These are phyloP conservation scores for Colletotrichum camelliae DNA, from an alignment of 2,329 filamentous ascomycete genomes.

Conservation along the genomic window DNA sequence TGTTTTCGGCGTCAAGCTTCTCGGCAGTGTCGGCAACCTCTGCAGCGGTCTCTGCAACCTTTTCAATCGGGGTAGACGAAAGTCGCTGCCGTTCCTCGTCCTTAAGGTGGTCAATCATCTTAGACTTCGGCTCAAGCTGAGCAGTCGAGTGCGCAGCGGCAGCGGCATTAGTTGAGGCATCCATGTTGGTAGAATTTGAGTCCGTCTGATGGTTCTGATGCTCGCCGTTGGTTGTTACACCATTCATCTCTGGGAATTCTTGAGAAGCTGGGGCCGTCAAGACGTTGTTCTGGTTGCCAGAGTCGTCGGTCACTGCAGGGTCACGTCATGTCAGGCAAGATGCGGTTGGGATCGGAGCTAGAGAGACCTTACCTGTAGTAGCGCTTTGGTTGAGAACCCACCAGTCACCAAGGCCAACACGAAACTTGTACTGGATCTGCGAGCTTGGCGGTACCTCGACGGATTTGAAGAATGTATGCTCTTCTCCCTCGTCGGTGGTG, in stretches of 20 bases:
- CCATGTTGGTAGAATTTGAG: not conserved
- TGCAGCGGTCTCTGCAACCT: conserved; percentile 46
- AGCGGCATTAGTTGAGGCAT: not conserved
- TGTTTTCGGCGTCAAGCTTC: conserved; percentile 33
- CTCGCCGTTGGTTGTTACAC: not conserved
- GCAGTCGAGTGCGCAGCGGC: not conserved
- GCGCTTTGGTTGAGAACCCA: conserved; percentile 71
- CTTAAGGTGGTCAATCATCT: not conserved
- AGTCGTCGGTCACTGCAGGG: conserved; percentile 41
- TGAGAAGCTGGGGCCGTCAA: conserved; percentile 32
- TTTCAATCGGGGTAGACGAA: conserved; percentile 41
- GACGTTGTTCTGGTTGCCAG: conserved; percentile 56
- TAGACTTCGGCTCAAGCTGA: conserved; percentile 27
- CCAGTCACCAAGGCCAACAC: conserved; percentile 70
- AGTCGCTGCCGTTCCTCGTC: conserved; percentile 36
- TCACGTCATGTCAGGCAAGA: not conserved
- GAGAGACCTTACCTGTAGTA: conserved; percentile 56
- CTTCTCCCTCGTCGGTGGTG: conserved; percentile 53
- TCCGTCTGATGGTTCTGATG: not conserved
- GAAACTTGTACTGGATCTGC: conserved; percentile 78
- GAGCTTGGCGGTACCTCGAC: conserved; percentile 60
- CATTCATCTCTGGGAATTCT: not conserved
- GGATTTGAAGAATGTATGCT: conserved; percentile 62
- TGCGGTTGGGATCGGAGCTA: not conserved
- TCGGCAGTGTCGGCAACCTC: conserved; percentile 50